These are phyloP conservation scores for Bidens hawaiensis DNA, from an alignment of 140 eudicot genomes.

Conservation along the genomic window DNA sequence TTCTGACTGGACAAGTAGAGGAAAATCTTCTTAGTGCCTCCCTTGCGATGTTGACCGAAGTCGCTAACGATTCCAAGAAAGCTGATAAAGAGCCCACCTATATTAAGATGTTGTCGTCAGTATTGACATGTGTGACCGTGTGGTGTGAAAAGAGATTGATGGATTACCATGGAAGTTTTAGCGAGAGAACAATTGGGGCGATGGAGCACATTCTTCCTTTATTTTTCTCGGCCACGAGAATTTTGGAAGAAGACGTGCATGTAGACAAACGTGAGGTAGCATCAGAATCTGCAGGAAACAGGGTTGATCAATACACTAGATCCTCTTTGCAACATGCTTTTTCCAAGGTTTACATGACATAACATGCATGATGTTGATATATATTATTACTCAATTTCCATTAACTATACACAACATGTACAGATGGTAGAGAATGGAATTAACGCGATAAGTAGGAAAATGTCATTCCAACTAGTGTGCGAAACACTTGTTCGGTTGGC, in stretches of 20 bases:
- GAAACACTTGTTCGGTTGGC: constrained; percentile 56
- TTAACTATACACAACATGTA: no score
- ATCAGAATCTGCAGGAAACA: constrained; percentile 46
- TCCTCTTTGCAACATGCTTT: constrained; percentile 73
- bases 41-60: constrained; percentile 62
- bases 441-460: constrained; percentile 22
- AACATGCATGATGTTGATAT: no score
- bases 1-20: constrained; percentile 67
- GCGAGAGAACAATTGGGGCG: constrained; percentile 29
- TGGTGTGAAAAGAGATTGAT: constrained; percentile 68
- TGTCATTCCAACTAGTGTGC: constrained; percentile 41
- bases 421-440: constrained; percentile 62
- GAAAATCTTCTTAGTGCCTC: constrained; percentile 70
- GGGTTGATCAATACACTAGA: constrained; percentile 72
- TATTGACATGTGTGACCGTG: constrained; percentile 40
- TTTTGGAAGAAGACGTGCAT: no score
- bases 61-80: constrained; percentile 69
- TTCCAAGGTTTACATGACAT: constrained; percentile 60
- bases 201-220: constrained; percentile 71
- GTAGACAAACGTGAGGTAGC: no score
- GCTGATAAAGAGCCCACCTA: constrained; percentile 55
- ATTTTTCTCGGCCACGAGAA: constrained; percentile 48
- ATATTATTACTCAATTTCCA: no score
- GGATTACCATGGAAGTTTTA: constrained; percentile 50
- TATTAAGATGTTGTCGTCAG: constrained; percentile 51